Conservation (phyloP, 257 asterid species). For the Solanum lignicaule region DNA sequence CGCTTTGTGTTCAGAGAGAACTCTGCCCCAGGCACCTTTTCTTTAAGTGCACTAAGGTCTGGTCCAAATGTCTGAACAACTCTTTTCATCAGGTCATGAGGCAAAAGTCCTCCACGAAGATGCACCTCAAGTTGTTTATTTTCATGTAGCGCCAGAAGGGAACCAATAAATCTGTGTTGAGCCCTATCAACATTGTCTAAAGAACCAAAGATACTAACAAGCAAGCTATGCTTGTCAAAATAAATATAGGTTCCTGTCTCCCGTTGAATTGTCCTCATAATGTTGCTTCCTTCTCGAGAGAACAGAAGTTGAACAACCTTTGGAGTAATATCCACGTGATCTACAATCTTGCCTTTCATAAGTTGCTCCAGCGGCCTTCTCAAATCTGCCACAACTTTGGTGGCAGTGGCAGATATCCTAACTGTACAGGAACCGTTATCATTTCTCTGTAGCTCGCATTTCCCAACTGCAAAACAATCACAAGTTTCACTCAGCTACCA, state of each 20-base stretch:
- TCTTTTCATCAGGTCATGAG: constrained; percentile 87
- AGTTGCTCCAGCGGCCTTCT: constrained; percentile 60
- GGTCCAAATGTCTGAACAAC: constrained; percentile 76
- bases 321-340: constrained; percentile 53
- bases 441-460: constrained; percentile 42
- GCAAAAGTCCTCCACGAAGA: constrained; percentile 51
- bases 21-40: constrained; percentile 57
- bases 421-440: constrained; percentile 59
- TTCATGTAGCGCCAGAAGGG: constrained; percentile 51
- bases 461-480: constrained; percentile 42
- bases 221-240: constrained; percentile 53
- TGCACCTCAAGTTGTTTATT: constrained; percentile 68
- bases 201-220: constrained; percentile 56
- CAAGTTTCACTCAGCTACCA: background rate
- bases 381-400: constrained; percentile 64
- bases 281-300: constrained; percentile 60
- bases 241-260: constrained; percentile 53
- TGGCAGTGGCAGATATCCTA: constrained; percentile 72
- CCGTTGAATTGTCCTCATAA: constrained; percentile 46
- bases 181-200: constrained; percentile 38
- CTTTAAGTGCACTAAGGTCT: constrained; percentile 63
- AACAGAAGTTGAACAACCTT: constrained; percentile 54
- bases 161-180: constrained; percentile 31
- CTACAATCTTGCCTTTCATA: constrained; percentile 55
- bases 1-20: constrained; percentile 43